Evolutionary conservation across 129 eudicot species (phyloP).

Genomic region (Sambucus nigra): DNA sequence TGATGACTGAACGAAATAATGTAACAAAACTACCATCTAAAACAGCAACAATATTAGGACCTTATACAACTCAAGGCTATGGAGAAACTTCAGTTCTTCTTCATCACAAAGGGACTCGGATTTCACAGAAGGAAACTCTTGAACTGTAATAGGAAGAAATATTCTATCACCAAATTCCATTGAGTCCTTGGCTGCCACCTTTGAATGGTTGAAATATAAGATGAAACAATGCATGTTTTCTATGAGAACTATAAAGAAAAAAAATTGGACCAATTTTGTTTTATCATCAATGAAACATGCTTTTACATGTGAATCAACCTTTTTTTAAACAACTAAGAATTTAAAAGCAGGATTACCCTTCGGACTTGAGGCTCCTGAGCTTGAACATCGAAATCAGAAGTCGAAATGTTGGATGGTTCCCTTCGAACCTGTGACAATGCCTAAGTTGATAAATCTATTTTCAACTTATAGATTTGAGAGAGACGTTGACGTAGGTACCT

Average conservation of each 20-base stretch:
- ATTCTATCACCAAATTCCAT: constrained; percentile 76
- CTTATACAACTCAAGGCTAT: constrained; percentile 76
- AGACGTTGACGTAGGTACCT: too few species aligned
- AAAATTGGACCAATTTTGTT: not conserved
- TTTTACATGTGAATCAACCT: not conserved
- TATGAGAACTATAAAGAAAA: not conserved
- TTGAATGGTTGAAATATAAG: constrained; percentile 9
- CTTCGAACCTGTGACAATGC: constrained; percentile 55
- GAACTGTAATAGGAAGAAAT: constrained; percentile 64
- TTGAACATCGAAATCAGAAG: constrained; percentile 15
- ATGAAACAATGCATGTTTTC: not conserved
- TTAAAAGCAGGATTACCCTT: constrained; percentile 46
- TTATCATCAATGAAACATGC: not conserved
- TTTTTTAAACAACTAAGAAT: too few species aligned
- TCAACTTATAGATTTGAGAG: too few species aligned
- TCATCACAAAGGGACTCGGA: constrained; percentile 30
- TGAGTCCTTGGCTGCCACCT: constrained; percentile 82
- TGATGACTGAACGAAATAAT: too few species aligned
- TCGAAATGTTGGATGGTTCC: constrained; percentile 22
- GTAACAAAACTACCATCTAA: not conserved
- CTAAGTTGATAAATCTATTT: not conserved
- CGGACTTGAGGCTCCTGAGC: constrained; percentile 30
- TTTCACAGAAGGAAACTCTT: constrained; percentile 33
- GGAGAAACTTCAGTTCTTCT: constrained; percentile 61
- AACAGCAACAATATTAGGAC: constrained; percentile 25